phyloP scores from a whole-genome alignment of 257 asterid species.

The Coffea canephora region DNA sequence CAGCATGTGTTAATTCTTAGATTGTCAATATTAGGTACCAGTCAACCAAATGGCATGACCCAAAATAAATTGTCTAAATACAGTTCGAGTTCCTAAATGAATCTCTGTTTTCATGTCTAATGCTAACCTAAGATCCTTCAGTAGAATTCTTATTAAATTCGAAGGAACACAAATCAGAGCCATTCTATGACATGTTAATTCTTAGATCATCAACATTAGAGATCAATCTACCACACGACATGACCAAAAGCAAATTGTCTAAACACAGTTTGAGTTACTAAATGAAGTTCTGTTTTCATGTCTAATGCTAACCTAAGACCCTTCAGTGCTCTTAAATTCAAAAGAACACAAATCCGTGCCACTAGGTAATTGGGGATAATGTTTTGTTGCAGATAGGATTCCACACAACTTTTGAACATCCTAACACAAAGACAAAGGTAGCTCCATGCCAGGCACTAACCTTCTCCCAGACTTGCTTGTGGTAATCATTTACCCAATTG shows the following conservation, averaged over 20 bases:
- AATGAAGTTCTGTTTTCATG: neutral
- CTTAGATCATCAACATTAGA: neutral
- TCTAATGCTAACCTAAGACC: neutral
- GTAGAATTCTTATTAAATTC: too few relatives aligned
- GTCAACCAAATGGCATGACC: too few relatives aligned
- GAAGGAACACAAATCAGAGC: too few relatives aligned
- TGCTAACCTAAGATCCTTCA: too few relatives aligned
- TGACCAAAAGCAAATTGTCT: neutral
- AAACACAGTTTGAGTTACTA: neutral
- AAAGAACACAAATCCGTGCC: neutral
- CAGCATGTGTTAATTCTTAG: neutral
- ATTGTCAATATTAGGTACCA: too few relatives aligned
- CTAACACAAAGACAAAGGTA: neutral
- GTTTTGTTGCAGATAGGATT: neutral
- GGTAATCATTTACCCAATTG: conserved; percentile 89
- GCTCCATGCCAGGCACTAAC: conserved; percentile 29
- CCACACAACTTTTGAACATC: neutral
- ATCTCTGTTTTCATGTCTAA: too few relatives aligned
- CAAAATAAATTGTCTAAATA: too few relatives aligned
- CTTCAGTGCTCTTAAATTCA: neutral
- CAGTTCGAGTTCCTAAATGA: too few relatives aligned
- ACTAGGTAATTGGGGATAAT: neutral
- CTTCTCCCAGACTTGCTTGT: conserved; percentile 91
- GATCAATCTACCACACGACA: neutral
- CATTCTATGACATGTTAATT: too few relatives aligned